These are phyloP conservation scores for Vinca minor DNA, from an alignment of 257 asterid species.

Conservation along the genomic window DNA sequence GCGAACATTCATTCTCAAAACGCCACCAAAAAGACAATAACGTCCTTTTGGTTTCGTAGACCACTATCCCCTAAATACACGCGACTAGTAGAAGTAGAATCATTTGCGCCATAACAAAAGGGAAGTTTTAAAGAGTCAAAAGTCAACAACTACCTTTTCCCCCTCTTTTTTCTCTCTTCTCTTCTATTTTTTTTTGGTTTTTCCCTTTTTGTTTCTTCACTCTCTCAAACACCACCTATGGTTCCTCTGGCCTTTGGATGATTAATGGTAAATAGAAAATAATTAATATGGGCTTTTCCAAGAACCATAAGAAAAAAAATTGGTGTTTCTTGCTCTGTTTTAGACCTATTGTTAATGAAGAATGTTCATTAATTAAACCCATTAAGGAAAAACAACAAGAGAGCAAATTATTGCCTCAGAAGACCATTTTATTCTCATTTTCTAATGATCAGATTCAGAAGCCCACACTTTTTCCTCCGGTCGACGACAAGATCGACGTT, in stretches of 20 bases:
- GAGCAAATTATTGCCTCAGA: too few relatives aligned
- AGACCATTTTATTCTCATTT: not conserved
- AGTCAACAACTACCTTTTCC: too few relatives aligned
- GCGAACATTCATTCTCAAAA: not conserved
- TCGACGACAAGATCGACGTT: not conserved
- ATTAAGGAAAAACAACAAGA: conserved; percentile 1
- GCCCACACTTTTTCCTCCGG: too few relatives aligned
- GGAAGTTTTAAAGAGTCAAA: not conserved
- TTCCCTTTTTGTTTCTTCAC: too few relatives aligned
- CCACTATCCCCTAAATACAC: conserved; percentile 28
- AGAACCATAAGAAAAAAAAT: conserved; percentile 3
- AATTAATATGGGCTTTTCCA: conserved; percentile 11
- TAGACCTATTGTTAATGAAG: conserved; percentile 2
- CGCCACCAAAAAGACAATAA: not conserved
- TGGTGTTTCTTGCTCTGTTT: conserved; percentile 14
- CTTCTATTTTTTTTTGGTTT: not conserved
- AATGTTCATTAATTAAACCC: conserved; percentile 3
- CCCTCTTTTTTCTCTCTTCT: not conserved
- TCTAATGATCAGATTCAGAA: conserved; percentile 9
- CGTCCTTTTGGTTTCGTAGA: conserved; percentile 30
- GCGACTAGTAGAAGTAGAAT: too few relatives aligned
- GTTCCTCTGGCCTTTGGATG: not conserved
- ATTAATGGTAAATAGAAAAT: not conserved
- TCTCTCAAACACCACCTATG: not conserved
- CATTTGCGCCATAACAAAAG: conserved; percentile 6